Base-by-base conservation (phyloP, 768 basidiomycete genomes). In the Chalciporus pseudorubinellus region DNA sequence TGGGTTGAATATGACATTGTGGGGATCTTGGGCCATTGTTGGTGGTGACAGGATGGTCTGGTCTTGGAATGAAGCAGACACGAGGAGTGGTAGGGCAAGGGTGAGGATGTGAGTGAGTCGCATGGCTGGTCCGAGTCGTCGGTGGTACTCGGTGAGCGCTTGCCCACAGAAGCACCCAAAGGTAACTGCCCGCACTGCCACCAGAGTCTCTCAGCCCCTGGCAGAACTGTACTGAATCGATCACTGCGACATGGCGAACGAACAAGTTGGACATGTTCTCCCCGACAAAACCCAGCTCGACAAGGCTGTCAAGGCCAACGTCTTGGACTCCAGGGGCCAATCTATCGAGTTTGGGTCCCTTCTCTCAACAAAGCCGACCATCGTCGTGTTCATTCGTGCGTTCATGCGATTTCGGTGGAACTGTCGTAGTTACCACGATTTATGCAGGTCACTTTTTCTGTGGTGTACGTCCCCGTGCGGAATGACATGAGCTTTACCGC, bases 331-430 rank as follows among this genome's bases (percentile, higher is more conserved):
- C 5, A 57, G 67, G 2, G 85, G 85, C 1, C 63, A 74, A 13
- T 67, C 70, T 31, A 67, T 84, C 26, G 61, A 61, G 12, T 87
- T 87, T 63, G 79, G 82, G 1, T 74, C 71, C 2, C 44, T 87
- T 6, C 78, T 80, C 52, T 65, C 73, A 38, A 61, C 74, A 2
- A 62, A 78, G 57, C 80, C 77, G 59, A 79, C 78, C 0, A 68
- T 87, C 12, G 75, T 85, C 4, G 80, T 87, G 1, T 85, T 87
- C 63, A 82, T 86, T 49, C 79, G 84, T 84, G 46, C 12, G 29
- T 13, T 12, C 33, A 59, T 62, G 38, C 47, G 19, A 21, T 24
- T 18, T 31, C 11, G 12, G 12, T 11, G 10, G 29, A 31, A 31
- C 4, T 11, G 13, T 31, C 7, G 13, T 31, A 31, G 29, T 31